Evolutionary conservation across 2,329 filamentous ascomycete species (phyloP).

Genomic region (Fusarium euwallaceae): DNA sequence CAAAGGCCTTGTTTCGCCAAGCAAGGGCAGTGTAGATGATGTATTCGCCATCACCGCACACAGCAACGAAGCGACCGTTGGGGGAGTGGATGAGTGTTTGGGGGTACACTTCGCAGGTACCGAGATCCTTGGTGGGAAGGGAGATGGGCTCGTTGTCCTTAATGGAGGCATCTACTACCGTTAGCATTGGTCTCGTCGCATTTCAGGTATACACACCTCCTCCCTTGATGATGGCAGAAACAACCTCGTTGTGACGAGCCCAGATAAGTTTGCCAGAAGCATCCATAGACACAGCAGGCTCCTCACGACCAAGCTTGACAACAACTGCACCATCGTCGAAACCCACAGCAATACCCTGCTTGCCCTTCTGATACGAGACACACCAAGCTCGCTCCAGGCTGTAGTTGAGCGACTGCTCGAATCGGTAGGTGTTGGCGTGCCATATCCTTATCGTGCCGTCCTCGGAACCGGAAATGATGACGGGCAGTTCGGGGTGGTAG

Average conservation of each 20-base stretch:
- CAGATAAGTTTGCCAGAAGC: constrained; percentile 95
- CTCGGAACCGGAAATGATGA: constrained; percentile 98
- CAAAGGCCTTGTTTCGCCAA: constrained; percentile 98
- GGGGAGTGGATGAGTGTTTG: constrained; percentile 96
- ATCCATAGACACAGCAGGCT: constrained; percentile 98
- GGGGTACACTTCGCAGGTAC: constrained; percentile 96
- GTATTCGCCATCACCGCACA: constrained; percentile 96
- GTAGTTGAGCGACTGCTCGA: constrained; percentile 97
- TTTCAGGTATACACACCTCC: constrained; percentile 64
- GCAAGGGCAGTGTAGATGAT: constrained; percentile 98
- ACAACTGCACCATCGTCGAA: constrained; percentile 99
- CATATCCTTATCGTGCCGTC: constrained; percentile 98
- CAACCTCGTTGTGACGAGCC: constrained; percentile 94
- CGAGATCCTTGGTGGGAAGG: constrained; percentile 92
- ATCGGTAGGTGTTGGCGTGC: constrained; percentile 97
- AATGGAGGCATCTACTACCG: constrained; percentile 73
- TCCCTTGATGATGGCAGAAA: constrained; percentile 95
- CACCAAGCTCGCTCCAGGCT: constrained; percentile 97
- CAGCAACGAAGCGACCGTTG: constrained; percentile 85
- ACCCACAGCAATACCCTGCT: constrained; percentile 93
- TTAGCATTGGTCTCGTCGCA: constrained; percentile 43
- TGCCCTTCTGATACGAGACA: constrained; percentile 93
- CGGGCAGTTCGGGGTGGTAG: constrained; percentile 95
- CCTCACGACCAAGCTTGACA: constrained; percentile 96
- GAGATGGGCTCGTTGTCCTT: constrained; percentile 92